These are phyloP conservation scores for Dendrothele bispora DNA, from an alignment of 768 basidiomycete species.

Conservation along the genomic window DNA sequence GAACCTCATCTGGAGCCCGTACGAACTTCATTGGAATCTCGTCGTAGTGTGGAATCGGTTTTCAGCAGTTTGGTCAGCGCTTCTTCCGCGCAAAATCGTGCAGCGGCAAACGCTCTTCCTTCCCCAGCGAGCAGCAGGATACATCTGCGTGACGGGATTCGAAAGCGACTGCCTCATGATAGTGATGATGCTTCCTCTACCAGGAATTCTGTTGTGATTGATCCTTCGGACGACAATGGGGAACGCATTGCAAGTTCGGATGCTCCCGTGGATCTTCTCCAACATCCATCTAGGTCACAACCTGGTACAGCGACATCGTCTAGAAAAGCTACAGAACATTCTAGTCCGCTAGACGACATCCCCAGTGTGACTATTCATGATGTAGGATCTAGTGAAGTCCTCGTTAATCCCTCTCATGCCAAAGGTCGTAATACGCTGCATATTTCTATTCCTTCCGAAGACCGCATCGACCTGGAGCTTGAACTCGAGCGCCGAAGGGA, in stretches of 20 bases:
- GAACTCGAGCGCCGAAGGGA: slow-evolving; percentile 35
- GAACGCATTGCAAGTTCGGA: slow-evolving; percentile 1
- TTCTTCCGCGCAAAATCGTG: slow-evolving; percentile 27
- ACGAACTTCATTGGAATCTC: slow-evolving; percentile 47
- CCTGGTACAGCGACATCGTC: not conserved
- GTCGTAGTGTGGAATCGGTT: slow-evolving; percentile 44
- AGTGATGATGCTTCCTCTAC: slow-evolving; percentile 52
- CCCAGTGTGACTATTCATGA: not conserved
- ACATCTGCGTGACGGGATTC: slow-evolving; percentile 37
- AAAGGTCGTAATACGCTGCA: slow-evolving; percentile 18
- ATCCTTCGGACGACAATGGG: slow-evolving; percentile 5
- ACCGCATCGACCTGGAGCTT: slow-evolving; percentile 24
- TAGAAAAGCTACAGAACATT: too few relatives aligned
- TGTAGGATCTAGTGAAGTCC: too few relatives aligned
- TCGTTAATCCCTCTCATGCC: not conserved
- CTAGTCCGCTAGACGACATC: too few relatives aligned
- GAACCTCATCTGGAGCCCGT: slow-evolving; percentile 53
- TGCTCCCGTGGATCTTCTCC: too few relatives aligned
- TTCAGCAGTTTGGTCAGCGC: slow-evolving; percentile 39
- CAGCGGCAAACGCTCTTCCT: slow-evolving; percentile 24
- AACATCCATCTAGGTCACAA: not conserved
- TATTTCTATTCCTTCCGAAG: slow-evolving; percentile 24
- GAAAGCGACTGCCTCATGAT: slow-evolving; percentile 30
- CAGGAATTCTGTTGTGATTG: slow-evolving; percentile 39
- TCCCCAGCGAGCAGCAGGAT: slow-evolving; percentile 46